Base-by-base conservation (phyloP, 306 rosid genomes). In the Amphicarpaea edgeworthii region DNA sequence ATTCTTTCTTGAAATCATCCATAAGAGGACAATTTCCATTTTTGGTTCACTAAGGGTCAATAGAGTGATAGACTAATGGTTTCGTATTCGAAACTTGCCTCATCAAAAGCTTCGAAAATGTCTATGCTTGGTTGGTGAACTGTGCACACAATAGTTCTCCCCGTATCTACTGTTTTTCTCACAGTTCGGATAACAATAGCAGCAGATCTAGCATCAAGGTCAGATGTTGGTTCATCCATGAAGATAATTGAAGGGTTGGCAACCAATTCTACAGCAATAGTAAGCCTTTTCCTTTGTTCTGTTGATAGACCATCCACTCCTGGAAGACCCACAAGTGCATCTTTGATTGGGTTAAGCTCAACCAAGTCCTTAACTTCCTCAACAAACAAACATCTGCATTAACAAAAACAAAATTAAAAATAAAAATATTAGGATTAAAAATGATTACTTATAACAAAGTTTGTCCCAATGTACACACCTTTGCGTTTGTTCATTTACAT, bases 181-280 rank as follows among this genome's bases (percentile, higher is more conserved):
- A 80, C 77, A 0, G 68, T 75, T 51, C 85, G 65, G 82, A 84
- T 80, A 7, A 84, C 85, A 12, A 84, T 84, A 12, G 85, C 85
- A 32, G 70, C 85, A 41, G 87, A 82, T 66, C 87, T 80, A 3
- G 80, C 82, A 65, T 84, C 85, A 49, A 84, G 74, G 24, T 83
- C 80, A 42, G 85, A 84, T 45, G 87, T 77, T 67, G 81, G 85
- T 66, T 81, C 85, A 73, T 84, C 85, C 85, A 84, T 81, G 68
- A 84, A 84, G 37, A 80, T 80, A 30, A 76, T 84, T 6, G 87
- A 84, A 21, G 84, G 87, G 49, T 84, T 80, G 19, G 80, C 70
- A 23, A 89, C 93, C 55, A 89, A 81, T 75, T 89, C 91, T 21
- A 86, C 87, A 6, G 89, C 89, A 59, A 85, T 86, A 2, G 90